A percentile compares a stretch with the other conserved stretches of the same genome.
Evolutionary conservation across 225 moss, liverwort and hornwort genomes (phyloP).

Genomic region (Physcomitrium patens): DNA sequence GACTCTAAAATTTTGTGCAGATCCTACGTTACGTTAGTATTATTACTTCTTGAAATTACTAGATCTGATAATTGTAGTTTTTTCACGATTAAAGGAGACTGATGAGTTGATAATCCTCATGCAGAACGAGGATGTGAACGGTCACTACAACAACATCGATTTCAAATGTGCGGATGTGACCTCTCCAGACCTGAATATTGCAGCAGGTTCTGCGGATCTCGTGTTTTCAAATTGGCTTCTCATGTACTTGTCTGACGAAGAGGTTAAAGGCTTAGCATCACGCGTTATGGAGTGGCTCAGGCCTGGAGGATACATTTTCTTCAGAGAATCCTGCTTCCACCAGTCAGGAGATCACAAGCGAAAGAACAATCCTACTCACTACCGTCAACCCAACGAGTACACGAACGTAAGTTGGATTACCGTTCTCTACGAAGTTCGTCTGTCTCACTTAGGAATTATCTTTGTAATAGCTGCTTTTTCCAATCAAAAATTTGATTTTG

Average conservation of each 20-base stretch:
- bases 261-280: slow-evolving; percentile 62
- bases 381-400: slow-evolving; percentile 81
- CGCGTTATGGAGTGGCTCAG: slow-evolving; percentile 81
- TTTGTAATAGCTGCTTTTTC: background rate
- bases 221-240: slow-evolving; percentile 98
- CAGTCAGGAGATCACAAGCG: slow-evolving; percentile 97
- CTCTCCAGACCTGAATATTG: slow-evolving; percentile 67
- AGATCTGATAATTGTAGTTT: too few relatives aligned
- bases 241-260: slow-evolving; percentile 94
- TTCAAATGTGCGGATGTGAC: slow-evolving; percentile 93
- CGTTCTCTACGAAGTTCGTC: background rate
- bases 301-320: slow-evolving; percentile 79
- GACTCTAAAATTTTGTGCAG: too few relatives aligned
- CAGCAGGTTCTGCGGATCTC: slow-evolving; percentile 64
- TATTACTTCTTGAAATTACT: too few relatives aligned
- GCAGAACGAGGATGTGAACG: slow-evolving; percentile 88
- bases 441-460: background rate
- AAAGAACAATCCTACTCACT: slow-evolving; percentile 93
- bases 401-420: slow-evolving; percentile 52
- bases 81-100: too few relatives aligned
- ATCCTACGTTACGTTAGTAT: too few relatives aligned
- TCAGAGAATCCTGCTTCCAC: slow-evolving; percentile 95
- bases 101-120: too few relatives aligned
- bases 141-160: slow-evolving; percentile 67
- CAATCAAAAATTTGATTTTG: background rate